Conservation (phyloP, 1,284 basidiomycete genomes). For the Cryptococcus amylolentus region DNA sequence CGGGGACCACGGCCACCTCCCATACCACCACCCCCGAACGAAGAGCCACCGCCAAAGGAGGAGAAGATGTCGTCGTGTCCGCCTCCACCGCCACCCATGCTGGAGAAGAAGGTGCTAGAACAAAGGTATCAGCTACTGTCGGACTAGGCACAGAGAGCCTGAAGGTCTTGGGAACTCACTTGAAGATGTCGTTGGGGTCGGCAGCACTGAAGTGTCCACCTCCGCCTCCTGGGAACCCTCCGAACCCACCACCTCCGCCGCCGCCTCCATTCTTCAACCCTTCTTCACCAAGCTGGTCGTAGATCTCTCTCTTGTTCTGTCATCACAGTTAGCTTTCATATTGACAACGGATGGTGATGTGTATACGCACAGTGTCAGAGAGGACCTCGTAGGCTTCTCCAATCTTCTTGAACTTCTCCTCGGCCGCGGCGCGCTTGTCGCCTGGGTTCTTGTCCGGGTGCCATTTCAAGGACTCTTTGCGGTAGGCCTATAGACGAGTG, state of each 20-base stretch:
- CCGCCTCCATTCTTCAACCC: slow-evolving; percentile 68
- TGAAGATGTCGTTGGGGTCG: slow-evolving; percentile 89
- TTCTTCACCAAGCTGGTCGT: slow-evolving; percentile 95
- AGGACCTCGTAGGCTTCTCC: slow-evolving; percentile 97
- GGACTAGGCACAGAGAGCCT: background rate
- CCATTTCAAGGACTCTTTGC: slow-evolving; percentile 56
- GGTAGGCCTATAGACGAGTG: slow-evolving; percentile 25
- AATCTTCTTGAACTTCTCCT: slow-evolving; percentile 91
- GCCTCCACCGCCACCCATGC: slow-evolving; percentile 36
- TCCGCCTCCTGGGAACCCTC: slow-evolving; percentile 54
- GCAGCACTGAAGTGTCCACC: slow-evolving; percentile 58
- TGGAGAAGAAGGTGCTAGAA: slow-evolving; percentile 63
- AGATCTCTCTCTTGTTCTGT: slow-evolving; percentile 82
- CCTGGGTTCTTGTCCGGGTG: slow-evolving; percentile 37
- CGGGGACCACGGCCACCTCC: slow-evolving; percentile 23
- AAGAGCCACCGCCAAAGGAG: slow-evolving; percentile 29
- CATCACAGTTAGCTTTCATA: slow-evolving; percentile 4
- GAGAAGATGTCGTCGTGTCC: slow-evolving; percentile 36
- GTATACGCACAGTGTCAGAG: slow-evolving; percentile 60
- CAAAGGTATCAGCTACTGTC: slow-evolving; percentile 10
- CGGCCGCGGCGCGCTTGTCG: slow-evolving; percentile 63
- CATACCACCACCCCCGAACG: slow-evolving; percentile 31
- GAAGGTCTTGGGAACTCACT: slow-evolving; percentile 56
- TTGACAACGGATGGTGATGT: background rate
- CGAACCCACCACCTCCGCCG: slow-evolving; percentile 48